phyloP scores from a whole-genome alignment of 78 protist genomes.

The Planoprotostelium fungivorum region DNA sequence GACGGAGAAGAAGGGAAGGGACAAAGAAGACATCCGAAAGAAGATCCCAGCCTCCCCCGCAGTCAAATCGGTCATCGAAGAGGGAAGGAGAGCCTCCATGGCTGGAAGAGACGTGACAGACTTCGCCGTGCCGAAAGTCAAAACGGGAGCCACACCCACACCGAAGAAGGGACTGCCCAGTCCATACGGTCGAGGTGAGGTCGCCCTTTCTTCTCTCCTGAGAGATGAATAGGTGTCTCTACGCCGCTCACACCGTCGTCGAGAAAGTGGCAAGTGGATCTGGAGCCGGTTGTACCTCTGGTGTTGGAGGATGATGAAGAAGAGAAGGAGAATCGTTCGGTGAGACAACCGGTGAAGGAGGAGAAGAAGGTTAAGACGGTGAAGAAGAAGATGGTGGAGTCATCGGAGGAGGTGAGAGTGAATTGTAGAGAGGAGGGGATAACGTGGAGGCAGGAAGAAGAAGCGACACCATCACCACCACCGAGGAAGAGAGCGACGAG shows the following conservation, averaged over 20 bases:
- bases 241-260: background rate
- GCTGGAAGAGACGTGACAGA: background rate
- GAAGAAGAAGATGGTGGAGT: too few species aligned
- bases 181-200: background rate
- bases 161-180: background rate
- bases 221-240: background rate
- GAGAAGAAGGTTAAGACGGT: too few species aligned
- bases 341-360: too few species aligned
- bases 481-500: too few species aligned
- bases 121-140: background rate
- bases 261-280: background rate
- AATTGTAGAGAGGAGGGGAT: too few species aligned
- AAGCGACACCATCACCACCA: too few species aligned
- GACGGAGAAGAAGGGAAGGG: conserved; percentile 1
- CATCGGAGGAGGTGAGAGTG: too few species aligned
- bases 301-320: background rate
- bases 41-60: background rate
- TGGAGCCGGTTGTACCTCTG: background rate
- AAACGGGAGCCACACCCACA: background rate
- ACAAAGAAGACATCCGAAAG: background rate
- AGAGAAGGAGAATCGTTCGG: too few species aligned
- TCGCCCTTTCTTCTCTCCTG: background rate
- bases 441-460: too few species aligned
- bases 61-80: background rate
- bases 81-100: background rate